Base-by-base conservation (phyloP, 2,329 filamentous ascomycete genomes). In the Thelonectria olida region DNA sequence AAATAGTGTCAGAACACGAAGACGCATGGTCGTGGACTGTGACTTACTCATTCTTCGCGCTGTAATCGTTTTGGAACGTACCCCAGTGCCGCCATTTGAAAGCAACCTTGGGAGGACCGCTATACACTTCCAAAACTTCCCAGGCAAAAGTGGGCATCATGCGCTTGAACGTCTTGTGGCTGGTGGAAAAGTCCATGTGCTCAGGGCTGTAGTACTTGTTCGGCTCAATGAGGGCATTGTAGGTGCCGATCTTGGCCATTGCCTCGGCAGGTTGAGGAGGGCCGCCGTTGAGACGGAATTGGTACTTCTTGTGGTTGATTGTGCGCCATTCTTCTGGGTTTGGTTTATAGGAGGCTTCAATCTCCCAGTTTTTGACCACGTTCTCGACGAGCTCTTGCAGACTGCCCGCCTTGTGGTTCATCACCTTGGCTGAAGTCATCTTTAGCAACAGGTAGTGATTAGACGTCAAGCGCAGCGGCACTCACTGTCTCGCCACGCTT, bases 111-210 rank as follows among this genome's bases (percentile, higher is more conserved):
- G 88, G 88, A 22, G 88, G 88, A 0, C 86, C 88, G 62, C 84
- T 85, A 71, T 89, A 90, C 2, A 91, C 87, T 73, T 90, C 88
- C 15, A 89, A 72, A 1, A 91, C 88, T 75, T 91, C 89, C 88
- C 88, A 91, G 0, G 88, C 88, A 74, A 91, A 91, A 0, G 83
- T 87, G 0, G 88, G 88, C 88, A 91, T 91, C 88, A 90, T 90
- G 54, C 87, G 80, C 78, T 90, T 90, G 75, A 91, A 91, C 0
- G 86, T 87, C 80, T 90, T 90, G 79, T 91, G 88, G 70, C 85
- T 89, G 4, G 80, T 81, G 1, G 83, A 81, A 67, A 91, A 90
- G 73, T 88, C 86, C 3, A 83, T 87, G 60, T 86, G 81, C 50
- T 80, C 80, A 0, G 88, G 86, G 64, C 84, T 85, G 75, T 91